Evolutionary conservation across 2,329 filamentous ascomycete genomes (phyloP), one percentile per base, ranked within the genome.

Genomic region (Dactylellina haptotyla): DNA sequence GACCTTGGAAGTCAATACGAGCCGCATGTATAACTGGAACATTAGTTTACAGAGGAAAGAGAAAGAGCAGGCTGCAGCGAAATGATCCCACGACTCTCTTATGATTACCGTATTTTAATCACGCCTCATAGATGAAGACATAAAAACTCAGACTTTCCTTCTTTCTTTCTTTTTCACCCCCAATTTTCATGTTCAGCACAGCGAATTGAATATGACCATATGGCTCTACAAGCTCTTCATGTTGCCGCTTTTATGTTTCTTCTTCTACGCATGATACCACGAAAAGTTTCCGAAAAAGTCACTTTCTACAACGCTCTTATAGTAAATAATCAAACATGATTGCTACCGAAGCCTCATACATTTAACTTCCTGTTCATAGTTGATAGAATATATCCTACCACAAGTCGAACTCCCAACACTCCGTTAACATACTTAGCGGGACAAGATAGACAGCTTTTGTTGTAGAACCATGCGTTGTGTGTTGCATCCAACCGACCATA

Each of bases 21-120:
- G 95, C 20, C 87, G 95, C 76, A 93, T 99, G n/a, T 98, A 99
- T 82, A 99, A 99, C 82, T 98, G 95, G 94, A 95, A 99, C 79
- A 93, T 99, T 3, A 92, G 94, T 45, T 91, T 97, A 84, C 92
- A 96, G 82, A 86, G 95, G 77, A 97, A 97, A 84, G 93, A 97
- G 74, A 95, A 90, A 39, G 86, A 88, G 75, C 88, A 81, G 18
- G 79, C 77, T 3, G 70, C 28, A 43, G 20, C 34, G 12, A 65
- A 65, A 53, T 72, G 32, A 56, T 41, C 39, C 16, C n/a, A 46
- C 23, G 16, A 18, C 41, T 26, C 16, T 20, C n/a, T 41, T 32
- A 23, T 18, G 6, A 51, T 90, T 78, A 32, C 3, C 26, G 43
- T 12, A 28, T 23, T 51, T 28, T 43, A 37, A 43, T 23, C 34